Base-by-base conservation (phyloP, 1,284 basidiomycete genomes). In the Wolfiporia cocos region DNA sequence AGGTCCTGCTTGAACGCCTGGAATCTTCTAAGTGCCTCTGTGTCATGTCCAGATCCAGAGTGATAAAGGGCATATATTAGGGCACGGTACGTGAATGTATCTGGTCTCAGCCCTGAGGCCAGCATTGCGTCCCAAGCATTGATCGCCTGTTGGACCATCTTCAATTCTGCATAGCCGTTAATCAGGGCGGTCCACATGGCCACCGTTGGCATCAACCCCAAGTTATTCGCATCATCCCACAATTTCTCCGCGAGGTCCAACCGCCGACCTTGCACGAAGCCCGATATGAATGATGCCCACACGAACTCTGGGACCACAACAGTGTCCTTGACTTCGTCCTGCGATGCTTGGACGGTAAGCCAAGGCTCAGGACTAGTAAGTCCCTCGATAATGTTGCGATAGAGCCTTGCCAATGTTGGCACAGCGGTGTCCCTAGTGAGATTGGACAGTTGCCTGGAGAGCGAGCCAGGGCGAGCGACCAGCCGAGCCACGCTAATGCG, bases 151-250 rank as follows among this genome's bases (percentile, higher is more conserved):
- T 69, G 61, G 11, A 67, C 57, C 37, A 72, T 66, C 17, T 71
- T 66, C 17, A 67, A 59, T 38, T 70, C 61, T 22, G 68, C 75
- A 49, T 78, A 78, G 5, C 77, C 74, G 42, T 80, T 74, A 34
- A 89, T 63, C 32, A 86, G 68, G 14, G 76, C 71, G 19, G 76
- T 85, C 82, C 81, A 87, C 45, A 75, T 68, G 18, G 66, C 63
- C 9, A 73, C 58, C 1, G 70, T 68, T 14, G 76, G 76, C 28
- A 48, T 61, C 17, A 81, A 57, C 2, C 70, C 71, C n/a, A 72
- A 58, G 19, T 57, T 54, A 11, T 63, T 41, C 64, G 86, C 72
- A 49, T 84, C 79, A 29, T 75, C 67, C 86, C 85, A 87, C 5
- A 87, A 53, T 23, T 61, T 61, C 34, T 70, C 70, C 1, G 78